These are phyloP conservation scores for Juncus effusus DNA, from an alignment of 176 grass and related monocot species.

Conservation along the genomic window DNA sequence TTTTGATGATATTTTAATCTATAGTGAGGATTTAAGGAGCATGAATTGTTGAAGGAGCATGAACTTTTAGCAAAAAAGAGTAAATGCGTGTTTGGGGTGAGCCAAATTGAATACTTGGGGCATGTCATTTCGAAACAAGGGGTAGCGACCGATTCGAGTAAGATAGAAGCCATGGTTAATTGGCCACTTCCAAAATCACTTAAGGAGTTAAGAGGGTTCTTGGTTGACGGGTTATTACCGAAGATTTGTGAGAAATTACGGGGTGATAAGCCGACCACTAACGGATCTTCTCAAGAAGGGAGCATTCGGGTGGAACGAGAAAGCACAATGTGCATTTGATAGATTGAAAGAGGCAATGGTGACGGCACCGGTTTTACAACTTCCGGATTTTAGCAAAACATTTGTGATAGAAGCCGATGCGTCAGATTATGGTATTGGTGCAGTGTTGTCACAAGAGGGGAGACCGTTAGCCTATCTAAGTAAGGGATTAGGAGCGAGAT, in stretches of 20 bases:
- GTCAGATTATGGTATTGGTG: background rate
- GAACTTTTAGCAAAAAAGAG: background rate
- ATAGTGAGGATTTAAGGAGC: background rate
- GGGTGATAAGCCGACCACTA: background rate
- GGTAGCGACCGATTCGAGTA: background rate
- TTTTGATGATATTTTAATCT: constrained; percentile 7
- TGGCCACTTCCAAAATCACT: background rate
- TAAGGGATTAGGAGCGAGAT: background rate
- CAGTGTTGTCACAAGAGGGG: background rate
- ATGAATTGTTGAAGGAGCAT: background rate
- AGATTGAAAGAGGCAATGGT: background rate
- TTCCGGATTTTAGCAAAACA: background rate
- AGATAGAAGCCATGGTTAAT: too few species aligned
- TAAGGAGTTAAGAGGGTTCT: background rate
- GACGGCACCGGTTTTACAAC: background rate
- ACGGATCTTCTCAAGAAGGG: background rate
- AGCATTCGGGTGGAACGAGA: background rate
- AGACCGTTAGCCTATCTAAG: background rate
- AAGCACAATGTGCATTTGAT: background rate
- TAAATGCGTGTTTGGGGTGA: background rate
- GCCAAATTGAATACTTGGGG: background rate
- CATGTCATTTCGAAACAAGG: background rate
- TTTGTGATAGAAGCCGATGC: background rate
- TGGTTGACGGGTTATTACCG: background rate
- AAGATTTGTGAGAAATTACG: background rate